A percentile compares a stretch with the other conserved stretches of the same genome.
phyloP scores from a whole-genome alignment of 2,329 filamentous ascomycete species.

The Nothophoma quercina region DNA sequence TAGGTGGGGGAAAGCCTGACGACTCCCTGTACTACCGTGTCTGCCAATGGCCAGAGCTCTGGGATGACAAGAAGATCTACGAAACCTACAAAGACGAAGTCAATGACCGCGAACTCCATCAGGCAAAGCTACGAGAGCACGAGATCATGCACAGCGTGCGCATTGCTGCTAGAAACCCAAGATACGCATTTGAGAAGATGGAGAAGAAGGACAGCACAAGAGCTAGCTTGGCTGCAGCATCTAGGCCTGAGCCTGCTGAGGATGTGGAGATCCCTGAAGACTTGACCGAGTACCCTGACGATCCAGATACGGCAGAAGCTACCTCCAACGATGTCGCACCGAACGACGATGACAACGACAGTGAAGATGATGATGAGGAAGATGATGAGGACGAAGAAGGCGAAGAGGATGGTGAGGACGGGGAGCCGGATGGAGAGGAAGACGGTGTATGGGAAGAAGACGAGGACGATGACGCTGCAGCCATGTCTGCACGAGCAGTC shows the following conservation, averaged over 20 bases:
- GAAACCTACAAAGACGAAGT: conserved; percentile 40
- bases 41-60: conserved; percentile 42
- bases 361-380: conserved; percentile 23
- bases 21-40: conserved; percentile 42
- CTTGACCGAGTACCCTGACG: conserved; percentile 42
- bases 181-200: conserved; percentile 45
- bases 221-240: neutral
- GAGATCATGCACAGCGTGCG: conserved; percentile 43
- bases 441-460: conserved; percentile 27
- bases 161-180: conserved; percentile 42
- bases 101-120: conserved; percentile 29
- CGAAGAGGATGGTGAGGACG: conserved; percentile 26
- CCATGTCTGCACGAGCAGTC: conserved; percentile 20
- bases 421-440: conserved; percentile 26
- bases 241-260: conserved; percentile 25
- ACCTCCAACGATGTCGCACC: conserved; percentile 33
- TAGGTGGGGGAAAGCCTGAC: conserved; percentile 45
- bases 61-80: conserved; percentile 43
- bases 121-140: conserved; percentile 39
- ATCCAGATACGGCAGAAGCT: conserved; percentile 35
- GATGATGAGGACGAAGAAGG: conserved; percentile 27
- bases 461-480: conserved; percentile 24
- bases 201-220: conserved; percentile 18
- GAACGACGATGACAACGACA: conserved; percentile 20
- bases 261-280: conserved; percentile 40